Base-by-base conservation (phyloP, 352 stramenopile species). In the Globisporangium megalacanthum region DNA sequence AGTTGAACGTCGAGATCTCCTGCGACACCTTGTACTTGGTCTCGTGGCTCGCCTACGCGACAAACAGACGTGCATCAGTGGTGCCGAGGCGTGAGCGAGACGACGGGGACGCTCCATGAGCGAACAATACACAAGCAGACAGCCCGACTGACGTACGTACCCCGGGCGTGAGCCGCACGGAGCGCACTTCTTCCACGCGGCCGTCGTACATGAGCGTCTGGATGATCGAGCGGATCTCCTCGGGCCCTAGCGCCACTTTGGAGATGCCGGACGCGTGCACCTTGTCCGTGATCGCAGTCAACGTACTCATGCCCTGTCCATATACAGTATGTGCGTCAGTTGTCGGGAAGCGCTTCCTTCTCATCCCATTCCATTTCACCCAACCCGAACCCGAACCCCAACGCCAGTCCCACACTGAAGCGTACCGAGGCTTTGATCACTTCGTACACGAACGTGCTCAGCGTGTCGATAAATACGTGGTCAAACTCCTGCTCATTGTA, bases 401-500 rank as follows among this genome's bases (percentile, higher is more conserved):
- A 6, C 14, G 49, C n/a, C 20, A 29, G 45, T 14, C 6, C 6
- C 14, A 17, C 46, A 50, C 25, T 41, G 3, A 3, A 1, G 61
- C 56, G 35, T 49, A 79, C 71, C 44, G 77, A 88, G 19, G 79
- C 80, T 52, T 92, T 89, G 70, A 97, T 92, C 51, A 96, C 79
- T 77, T 92, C 77, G 63, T 90, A 91, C 63, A 99, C 86, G 68
- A 98, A 98, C 20, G 90, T 96, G 57, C 91, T 92, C 42, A 99
- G 73, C 56, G 96, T 96, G 52, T 97, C 82, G 70, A 99, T 98
- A 78, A 99, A 99, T 66, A 98, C 96, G 70, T 99, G 93, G 77
- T 99, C 97, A 69, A 99, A 99, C 73, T 99, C 91, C 64, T 97
- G 88, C 59, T 99, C 97, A 62, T 97, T 98, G 81, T 99, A 99